A percentile compares a stretch with the other conserved stretches of the same genome.
These are phyloP conservation scores for Ascodesmis nigricans DNA, from an alignment of 495 filamentous ascomycete genomes.

Conservation along the genomic window DNA sequence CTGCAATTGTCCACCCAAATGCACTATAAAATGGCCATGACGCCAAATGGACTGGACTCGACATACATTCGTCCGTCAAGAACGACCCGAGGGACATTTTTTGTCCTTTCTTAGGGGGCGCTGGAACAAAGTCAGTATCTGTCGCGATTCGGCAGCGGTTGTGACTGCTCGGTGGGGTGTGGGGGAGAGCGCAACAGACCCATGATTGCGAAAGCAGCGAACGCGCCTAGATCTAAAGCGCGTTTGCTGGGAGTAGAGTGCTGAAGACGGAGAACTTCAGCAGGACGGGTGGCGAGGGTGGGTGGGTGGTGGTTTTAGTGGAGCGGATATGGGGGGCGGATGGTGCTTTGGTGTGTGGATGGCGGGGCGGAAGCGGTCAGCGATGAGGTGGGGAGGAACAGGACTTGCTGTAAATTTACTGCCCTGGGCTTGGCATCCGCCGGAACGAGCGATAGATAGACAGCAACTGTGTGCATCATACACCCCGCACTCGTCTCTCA, in stretches of 20 bases:
- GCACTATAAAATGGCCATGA: no score
- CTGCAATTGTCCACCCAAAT: background rate
- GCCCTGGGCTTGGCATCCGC: no score
- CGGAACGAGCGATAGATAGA: no score
- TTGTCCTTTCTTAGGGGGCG: slow-evolving; percentile 73
- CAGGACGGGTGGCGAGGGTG: slow-evolving; percentile 18
- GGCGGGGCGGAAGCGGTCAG: slow-evolving; percentile 4
- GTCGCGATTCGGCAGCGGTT: slow-evolving; percentile 18
- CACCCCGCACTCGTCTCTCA: background rate
- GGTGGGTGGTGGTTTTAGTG: slow-evolving; percentile 32
- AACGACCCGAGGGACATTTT: slow-evolving; percentile 91
- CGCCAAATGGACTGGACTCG: slow-evolving; percentile 8
- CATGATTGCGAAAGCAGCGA: slow-evolving; percentile 59
- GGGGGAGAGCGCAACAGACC: slow-evolving; percentile 39
- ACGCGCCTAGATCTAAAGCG: slow-evolving; percentile 25
- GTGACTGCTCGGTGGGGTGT: slow-evolving; percentile 4
- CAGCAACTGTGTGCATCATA: no score
- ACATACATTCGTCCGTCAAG: slow-evolving; percentile 64
- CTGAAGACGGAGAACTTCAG: slow-evolving; percentile 10
- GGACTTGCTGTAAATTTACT: no score
- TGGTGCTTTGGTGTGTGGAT: slow-evolving; percentile 11
- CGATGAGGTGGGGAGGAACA: slow-evolving; percentile 8
- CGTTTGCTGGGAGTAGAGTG: slow-evolving; percentile 16
- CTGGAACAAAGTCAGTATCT: slow-evolving; percentile 33
- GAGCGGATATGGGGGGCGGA: slow-evolving; percentile 13